phyloP scores from a whole-genome alignment of 164 flowering plant genomes.

The Pachysandra terminalis region DNA sequence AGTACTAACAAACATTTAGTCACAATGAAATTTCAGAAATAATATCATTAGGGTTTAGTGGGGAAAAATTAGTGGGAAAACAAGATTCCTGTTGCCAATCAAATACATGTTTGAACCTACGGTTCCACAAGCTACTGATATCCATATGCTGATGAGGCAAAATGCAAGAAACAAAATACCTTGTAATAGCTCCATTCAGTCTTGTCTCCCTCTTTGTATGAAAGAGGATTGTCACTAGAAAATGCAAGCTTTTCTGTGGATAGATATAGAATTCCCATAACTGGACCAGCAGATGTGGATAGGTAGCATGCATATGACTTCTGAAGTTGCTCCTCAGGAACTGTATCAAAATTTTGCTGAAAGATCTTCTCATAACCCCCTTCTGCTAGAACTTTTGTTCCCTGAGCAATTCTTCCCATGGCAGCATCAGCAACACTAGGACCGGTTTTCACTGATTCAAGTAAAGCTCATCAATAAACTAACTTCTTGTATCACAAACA shows the following conservation, averaged over 20 bases:
- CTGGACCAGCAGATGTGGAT: slow-evolving; percentile 88
- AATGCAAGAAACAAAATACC: slow-evolving; percentile 29
- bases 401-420: slow-evolving; percentile 82
- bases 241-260: slow-evolving; percentile 82
- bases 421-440: slow-evolving; percentile 88
- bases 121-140: not conserved
- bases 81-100: not conserved
- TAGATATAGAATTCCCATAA: slow-evolving; percentile 67
- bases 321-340: slow-evolving; percentile 66
- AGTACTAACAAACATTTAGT: not conserved
- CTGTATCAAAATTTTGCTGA: slow-evolving; percentile 63
- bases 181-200: slow-evolving; percentile 78
- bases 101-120: not conserved
- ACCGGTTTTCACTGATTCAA: slow-evolving; percentile 62
- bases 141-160: not conserved
- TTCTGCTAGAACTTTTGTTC: slow-evolving; percentile 78
- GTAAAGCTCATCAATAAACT: not conserved
- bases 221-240: slow-evolving; percentile 77
- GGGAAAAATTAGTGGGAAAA: too few relatives aligned
- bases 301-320: slow-evolving; percentile 72
- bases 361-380: slow-evolving; percentile 88
- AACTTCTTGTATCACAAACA: not conserved
- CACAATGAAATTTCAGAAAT: not conserved
- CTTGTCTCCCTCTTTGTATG: slow-evolving; percentile 55
- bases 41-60: too few relatives aligned